Base-by-base conservation (phyloP, 441 rosid genomes). In the Viola pubescens region DNA sequence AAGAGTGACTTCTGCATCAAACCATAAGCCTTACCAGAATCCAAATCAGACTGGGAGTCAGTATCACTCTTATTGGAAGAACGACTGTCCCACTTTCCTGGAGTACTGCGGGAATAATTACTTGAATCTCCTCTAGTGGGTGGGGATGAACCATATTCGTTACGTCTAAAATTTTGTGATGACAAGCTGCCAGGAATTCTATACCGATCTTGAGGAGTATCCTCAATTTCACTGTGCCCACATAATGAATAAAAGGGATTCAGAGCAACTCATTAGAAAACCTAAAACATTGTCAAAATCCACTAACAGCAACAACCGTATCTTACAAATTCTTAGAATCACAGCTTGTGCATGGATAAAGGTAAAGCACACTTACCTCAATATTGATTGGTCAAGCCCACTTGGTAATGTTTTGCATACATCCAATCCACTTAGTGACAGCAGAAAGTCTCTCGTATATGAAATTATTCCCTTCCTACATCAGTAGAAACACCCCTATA, bases 81-180 rank as follows among this genome's bases (percentile, higher is more conserved):
- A 61, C 86, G 88, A 66, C 81, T 77, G 61, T 94, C 99, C 97
- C 99, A 91, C 70, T 85, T 83, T 69, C 97, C 97, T 70, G 80
- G 85, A 48, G 54, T 46, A 52, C 82, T 88, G 65, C 85, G 74
- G 42, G 83, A 77, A 67, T 73, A 77, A 61, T 70, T 73, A 57
- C 85, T 77, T 2, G 68, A 52, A 61, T 91, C 98, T 69, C 91
- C 98, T 76, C 88, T 81, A 55, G 77, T 82, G 52, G 98, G 96
- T 41, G 94, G 98, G 37, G 99, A 91, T 42, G 98, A 91, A 56
- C 94, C 77, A 79, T 84, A 84, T 58, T 94, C 99, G 58, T 77
- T 81, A 42, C 82, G 83, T 68, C 89, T 82, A 57, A 66, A 84
- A 68, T 74, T 68, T 50, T 82, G 89, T 19, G 80, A 70, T 9